Evolutionary conservation across 176 grass and related monocot species (phyloP).

Genomic region (Canna indica): DNA sequence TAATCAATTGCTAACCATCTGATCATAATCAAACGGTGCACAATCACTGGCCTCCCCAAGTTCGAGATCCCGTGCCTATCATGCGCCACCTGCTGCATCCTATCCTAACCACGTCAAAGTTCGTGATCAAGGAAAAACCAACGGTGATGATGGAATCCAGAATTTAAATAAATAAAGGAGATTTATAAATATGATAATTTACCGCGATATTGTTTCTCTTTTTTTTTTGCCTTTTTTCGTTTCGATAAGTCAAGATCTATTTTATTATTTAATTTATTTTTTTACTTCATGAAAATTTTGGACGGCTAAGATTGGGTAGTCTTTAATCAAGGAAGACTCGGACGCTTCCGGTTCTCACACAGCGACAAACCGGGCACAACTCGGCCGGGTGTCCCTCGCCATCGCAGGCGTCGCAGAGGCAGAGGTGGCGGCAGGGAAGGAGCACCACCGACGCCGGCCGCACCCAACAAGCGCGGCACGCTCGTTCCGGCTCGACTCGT

Average conservation of each 20-base stretch:
- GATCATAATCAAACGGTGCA: too few relatives aligned
- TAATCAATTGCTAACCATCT: too few relatives aligned
- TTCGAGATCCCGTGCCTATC: too few relatives aligned
- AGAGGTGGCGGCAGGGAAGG: constrained; percentile 17
- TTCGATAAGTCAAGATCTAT: background rate
- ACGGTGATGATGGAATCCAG: too few relatives aligned
- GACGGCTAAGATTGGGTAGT: background rate
- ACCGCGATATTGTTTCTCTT: too few relatives aligned
- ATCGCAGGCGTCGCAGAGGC: constrained; percentile 12
- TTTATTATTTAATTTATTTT: background rate
- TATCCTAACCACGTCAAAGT: too few relatives aligned
- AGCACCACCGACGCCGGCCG: background rate
- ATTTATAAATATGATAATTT: too few relatives aligned
- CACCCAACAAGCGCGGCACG: constrained; percentile 2
- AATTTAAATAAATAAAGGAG: too few relatives aligned
- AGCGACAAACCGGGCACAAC: constrained; percentile 10
- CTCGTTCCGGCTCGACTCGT: background rate
- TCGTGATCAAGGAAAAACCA: too few relatives aligned
- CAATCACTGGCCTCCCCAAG: too few relatives aligned
- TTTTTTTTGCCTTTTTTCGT: background rate
- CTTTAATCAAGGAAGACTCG: constrained; percentile 1
- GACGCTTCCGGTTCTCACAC: background rate
- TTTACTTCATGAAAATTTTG: background rate
- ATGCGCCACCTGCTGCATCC: too few relatives aligned
- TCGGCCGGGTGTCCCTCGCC: background rate